Evolutionary conservation across 164 flowering plant genomes (phyloP).

Genomic region (Nelumbo lutea): DNA sequence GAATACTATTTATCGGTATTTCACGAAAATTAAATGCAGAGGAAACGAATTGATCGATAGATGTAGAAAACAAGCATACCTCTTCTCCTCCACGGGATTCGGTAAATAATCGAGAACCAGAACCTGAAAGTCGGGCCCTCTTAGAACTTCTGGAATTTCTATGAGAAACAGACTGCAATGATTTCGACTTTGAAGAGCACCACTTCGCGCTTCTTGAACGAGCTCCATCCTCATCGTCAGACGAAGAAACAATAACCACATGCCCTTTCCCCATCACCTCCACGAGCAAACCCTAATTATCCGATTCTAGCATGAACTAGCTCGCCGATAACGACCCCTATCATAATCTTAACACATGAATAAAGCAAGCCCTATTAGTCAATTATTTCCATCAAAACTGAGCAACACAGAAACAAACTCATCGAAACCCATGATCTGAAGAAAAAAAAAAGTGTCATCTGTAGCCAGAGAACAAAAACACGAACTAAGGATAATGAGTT

Average conservation of each 20-base stretch:
- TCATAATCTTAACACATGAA: not conserved
- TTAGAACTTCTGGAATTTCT: conserved; percentile 32
- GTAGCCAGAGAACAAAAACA: too few species aligned
- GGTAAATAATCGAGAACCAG: conserved; percentile 17
- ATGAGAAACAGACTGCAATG: conserved; percentile 24
- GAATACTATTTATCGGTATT: too few species aligned
- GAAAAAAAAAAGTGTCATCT: too few species aligned
- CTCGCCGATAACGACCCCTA: not conserved
- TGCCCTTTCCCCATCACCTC: conserved; percentile 37
- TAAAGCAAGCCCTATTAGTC: not conserved
- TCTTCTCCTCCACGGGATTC: conserved; percentile 17
- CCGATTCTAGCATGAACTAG: not conserved
- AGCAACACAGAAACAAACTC: not conserved
- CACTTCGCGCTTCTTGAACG: conserved; percentile 13
- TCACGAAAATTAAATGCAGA: too few species aligned
- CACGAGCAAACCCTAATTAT: not conserved
- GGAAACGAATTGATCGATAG: too few species aligned
- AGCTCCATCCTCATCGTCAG: conserved; percentile 47
- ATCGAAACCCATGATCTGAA: too few species aligned
- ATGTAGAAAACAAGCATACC: conserved; percentile 2
- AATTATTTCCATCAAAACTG: not conserved
- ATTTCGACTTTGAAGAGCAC: conserved; percentile 23
- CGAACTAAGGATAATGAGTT: too few species aligned
- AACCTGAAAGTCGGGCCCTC: conserved; percentile 35
- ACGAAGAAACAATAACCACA: conserved; percentile 39